Evolutionary conservation across 129 eudicot genomes (phyloP).

Genomic region (Flaveria ramosissima): DNA sequence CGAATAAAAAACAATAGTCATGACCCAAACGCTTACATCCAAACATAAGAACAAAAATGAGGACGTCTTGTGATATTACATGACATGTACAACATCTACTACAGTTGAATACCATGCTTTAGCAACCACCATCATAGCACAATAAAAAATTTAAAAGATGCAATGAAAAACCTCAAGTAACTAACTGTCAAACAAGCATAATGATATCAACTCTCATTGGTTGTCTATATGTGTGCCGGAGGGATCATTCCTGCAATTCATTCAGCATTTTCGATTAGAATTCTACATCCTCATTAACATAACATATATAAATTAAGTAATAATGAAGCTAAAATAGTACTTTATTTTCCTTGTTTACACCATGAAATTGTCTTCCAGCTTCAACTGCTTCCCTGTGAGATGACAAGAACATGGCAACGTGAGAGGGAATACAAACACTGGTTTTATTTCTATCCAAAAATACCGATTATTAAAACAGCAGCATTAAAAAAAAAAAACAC

Average conservation of each 20-base stretch:
- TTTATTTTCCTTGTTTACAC: slow-evolving; percentile 34
- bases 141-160: background rate
- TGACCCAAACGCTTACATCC: background rate
- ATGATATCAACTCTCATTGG: background rate
- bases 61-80: background rate
- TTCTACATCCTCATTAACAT: background rate
- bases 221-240: background rate
- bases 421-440: background rate
- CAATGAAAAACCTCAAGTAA: background rate
- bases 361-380: slow-evolving; percentile 75
- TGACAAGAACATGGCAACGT: background rate
- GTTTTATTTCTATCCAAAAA: background rate
- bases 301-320: background rate
- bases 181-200: slow-evolving; percentile 8
- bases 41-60: slow-evolving; percentile 9
- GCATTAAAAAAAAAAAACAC: background rate
- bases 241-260: slow-evolving; percentile 21
- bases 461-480: background rate
- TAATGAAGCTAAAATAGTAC: background rate
- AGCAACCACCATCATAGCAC: background rate
- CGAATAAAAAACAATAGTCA: background rate
- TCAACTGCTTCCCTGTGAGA: slow-evolving; percentile 82
- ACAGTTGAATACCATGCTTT: background rate
- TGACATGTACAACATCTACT: slow-evolving; percentile 19
- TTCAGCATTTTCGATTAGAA: background rate